These are phyloP conservation scores for Aspergillus arachidicola DNA, from an alignment of 2,329 filamentous ascomycete genomes.

Conservation along the genomic window DNA sequence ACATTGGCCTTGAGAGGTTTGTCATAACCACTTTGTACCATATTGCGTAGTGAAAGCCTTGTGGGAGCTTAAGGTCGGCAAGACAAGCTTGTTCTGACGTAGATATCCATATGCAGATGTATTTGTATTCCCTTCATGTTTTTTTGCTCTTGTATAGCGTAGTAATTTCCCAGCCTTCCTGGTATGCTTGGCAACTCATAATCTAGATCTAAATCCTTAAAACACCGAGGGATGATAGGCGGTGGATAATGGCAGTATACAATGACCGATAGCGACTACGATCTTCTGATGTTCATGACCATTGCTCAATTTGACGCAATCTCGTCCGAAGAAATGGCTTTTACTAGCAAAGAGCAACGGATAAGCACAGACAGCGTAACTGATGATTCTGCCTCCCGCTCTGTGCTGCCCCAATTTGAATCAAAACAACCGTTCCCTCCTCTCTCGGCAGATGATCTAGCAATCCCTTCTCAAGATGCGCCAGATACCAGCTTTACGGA, in stretches of 20 bases:
- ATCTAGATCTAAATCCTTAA: background rate
- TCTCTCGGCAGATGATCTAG: slow-evolving; percentile 29
- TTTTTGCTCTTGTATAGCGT: background rate
- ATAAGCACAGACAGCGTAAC: slow-evolving; percentile 3
- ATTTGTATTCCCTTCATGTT: background rate
- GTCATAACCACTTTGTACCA: background rate
- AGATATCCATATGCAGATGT: background rate
- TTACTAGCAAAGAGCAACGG: slow-evolving; percentile 9
- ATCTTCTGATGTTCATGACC: background rate
- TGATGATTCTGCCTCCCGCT: slow-evolving; percentile 12
- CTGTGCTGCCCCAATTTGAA: slow-evolving; percentile 23
- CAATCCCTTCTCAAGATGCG: slow-evolving; percentile 13
- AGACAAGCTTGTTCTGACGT: background rate
- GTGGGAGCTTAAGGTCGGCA: background rate
- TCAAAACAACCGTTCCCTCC: slow-evolving; percentile 39
- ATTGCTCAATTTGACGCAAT: background rate
- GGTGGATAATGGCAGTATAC: slow-evolving; percentile 18
- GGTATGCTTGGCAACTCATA: background rate
- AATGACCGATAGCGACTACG: background rate
- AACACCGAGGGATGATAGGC: slow-evolving; percentile 2
- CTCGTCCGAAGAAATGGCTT: slow-evolving; percentile 14
- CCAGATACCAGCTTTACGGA: slow-evolving; percentile 21
- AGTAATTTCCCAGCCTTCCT: background rate
- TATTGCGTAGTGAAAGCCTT: background rate
- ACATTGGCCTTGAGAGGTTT: background rate